Evolutionary conservation across 1,284 basidiomycete species (phyloP).

Genomic region (Vanrija sp.): DNA sequence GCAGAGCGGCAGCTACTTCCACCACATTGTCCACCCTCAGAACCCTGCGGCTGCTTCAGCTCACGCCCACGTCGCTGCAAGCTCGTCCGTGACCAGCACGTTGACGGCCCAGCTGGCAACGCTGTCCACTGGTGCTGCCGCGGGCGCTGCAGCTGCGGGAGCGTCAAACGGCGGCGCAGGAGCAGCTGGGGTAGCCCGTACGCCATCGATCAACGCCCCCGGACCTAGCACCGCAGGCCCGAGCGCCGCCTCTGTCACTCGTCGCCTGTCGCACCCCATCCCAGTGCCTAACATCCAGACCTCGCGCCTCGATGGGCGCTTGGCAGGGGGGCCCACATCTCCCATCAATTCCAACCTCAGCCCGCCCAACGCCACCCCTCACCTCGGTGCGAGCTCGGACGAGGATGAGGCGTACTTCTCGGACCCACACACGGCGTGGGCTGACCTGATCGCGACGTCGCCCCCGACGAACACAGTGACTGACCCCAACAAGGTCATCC

Average conservation of each 20-base stretch:
- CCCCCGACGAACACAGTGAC: constrained; percentile 3
- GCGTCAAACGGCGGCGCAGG: too few relatives aligned
- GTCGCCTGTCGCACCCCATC: constrained; percentile 12
- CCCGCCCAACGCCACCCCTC: constrained; percentile 2
- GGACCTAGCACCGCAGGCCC: background rate
- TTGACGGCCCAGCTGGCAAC: background rate
- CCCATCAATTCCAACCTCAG: constrained; percentile 1
- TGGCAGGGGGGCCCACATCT: background rate
- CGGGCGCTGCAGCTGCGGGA: too few relatives aligned
- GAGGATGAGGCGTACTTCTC: constrained; percentile 35
- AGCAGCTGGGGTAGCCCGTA: too few relatives aligned
- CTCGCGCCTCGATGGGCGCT: background rate
- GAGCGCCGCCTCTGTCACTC: constrained; percentile 8
- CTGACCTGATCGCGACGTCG: background rate
- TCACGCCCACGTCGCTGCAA: too few relatives aligned
- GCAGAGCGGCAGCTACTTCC: background rate
- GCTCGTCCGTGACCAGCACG: background rate
- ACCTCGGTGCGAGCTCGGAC: constrained; percentile 23
- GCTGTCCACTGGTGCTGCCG: background rate
- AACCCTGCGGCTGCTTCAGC: too few relatives aligned
- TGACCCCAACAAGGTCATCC: constrained; percentile 69
- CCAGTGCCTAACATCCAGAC: background rate
- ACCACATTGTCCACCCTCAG: background rate
- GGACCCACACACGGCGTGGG: constrained; percentile 22
- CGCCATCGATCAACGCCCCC: too few relatives aligned